phyloP scores from a whole-genome alignment of 1,139 yeast genomes.

The Geotrichum carabidarum region DNA sequence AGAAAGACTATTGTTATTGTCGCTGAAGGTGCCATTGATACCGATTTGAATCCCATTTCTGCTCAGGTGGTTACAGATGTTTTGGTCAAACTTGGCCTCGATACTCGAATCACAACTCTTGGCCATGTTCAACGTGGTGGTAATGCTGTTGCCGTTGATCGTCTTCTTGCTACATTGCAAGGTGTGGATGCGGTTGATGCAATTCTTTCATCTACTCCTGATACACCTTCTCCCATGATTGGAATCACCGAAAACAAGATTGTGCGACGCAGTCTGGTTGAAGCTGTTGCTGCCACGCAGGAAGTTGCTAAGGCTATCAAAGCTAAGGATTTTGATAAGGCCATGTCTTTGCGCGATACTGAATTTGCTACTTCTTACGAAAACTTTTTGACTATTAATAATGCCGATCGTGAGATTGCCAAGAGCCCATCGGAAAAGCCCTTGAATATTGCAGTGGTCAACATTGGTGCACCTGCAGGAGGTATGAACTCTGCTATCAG shows the following conservation, averaged over 20 bases:
- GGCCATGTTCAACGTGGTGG: slow-evolving; percentile 99
- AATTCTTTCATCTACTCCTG: slow-evolving; percentile 80
- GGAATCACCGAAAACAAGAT: slow-evolving; percentile 84
- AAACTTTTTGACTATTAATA: slow-evolving; percentile 64
- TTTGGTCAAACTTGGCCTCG: slow-evolving; percentile 76
- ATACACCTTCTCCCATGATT: slow-evolving; percentile 92
- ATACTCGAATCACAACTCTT: slow-evolving; percentile 87
- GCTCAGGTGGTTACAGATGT: slow-evolving; percentile 75
- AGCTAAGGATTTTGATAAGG: slow-evolving; percentile 71
- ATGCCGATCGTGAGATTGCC: slow-evolving; percentile 60
- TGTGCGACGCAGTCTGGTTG: slow-evolving; percentile 75
- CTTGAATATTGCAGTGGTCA: slow-evolving; percentile 72
- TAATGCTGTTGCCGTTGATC: slow-evolving; percentile 89
- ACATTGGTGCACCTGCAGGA: slow-evolving; percentile 96
- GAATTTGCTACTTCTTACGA: slow-evolving; percentile 76
- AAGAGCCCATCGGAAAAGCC: slow-evolving; percentile 39
- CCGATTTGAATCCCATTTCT: slow-evolving; percentile 73
- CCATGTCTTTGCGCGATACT: slow-evolving; percentile 80
- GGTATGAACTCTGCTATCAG: slow-evolving; percentile 92
- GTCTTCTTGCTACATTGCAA: slow-evolving; percentile 86
- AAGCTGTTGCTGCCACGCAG: slow-evolving; percentile 81
- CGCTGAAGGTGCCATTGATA: slow-evolving; percentile 94
- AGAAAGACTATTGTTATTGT: slow-evolving; percentile 93
- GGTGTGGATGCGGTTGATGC: slow-evolving; percentile 98
- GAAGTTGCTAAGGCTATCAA: slow-evolving; percentile 83